Base-by-base conservation (phyloP, 2,329 filamentous ascomycete species). In the Knufia fluminis region DNA sequence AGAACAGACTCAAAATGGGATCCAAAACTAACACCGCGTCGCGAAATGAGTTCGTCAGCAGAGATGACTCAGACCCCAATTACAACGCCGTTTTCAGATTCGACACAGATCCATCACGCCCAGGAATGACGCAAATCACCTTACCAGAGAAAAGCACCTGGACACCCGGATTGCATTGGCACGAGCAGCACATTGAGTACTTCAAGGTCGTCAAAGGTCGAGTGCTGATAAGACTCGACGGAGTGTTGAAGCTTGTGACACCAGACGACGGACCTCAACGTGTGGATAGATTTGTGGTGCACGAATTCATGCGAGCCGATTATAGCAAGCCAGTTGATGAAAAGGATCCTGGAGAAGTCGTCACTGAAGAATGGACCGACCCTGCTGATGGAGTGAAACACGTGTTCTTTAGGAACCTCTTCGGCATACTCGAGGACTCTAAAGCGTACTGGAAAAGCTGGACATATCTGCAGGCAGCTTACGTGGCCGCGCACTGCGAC, bases 121-220 rank as follows among this genome's bases (percentile, higher is more conserved):
- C 35, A 39, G 45, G 45, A 3, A 26, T 48, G 4, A 48, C 45
- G 17, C 45, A 31, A 19, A 72, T 75, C 46, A 67, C 66, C 1
- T 63, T 76, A 0, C 72, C 72, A 0, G 46, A 53, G 0, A 52
- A 59, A 7, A 76, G 73, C 1, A 62, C 61, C 2, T 77, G 74
- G 73, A 68, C 69, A 7, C 72, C 69, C 35, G 71, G 70, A 1
- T 62, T 72, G 8, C 74, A 77, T 56, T 76, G 71, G 68, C 74
- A 77, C 53, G 66, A 68, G 48, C 57, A 55, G 1, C 72, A 75
- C 54, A 68, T 65, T 2, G 73, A 76, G 54, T 71, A 69, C 54
- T 61, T 77, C 7, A 66, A 60, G 16, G 63, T 75, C 6, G 16
- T 72, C 23, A 61, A 60, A 33, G 72, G 71, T 10, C 60, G 60